A percentile compares a stretch with the other conserved stretches of the same genome.
Evolutionary conservation across 169 alveolate genomes (phyloP).

Genomic region (Cyclospora cayetanensis): DNA sequence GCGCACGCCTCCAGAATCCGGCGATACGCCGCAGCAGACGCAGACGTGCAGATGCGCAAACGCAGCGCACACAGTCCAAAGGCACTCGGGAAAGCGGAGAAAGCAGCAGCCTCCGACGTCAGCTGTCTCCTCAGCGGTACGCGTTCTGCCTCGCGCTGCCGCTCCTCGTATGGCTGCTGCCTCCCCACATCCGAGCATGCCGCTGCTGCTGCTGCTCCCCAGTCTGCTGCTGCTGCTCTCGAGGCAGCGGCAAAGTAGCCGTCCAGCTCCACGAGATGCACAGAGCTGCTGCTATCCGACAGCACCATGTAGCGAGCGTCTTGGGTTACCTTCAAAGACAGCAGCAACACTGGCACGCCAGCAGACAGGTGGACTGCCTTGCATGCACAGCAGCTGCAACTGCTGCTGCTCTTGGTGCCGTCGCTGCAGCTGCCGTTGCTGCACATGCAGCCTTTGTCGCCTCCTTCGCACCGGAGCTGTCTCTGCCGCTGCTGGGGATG

Average conservation of each 20-base stretch:
- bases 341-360: slow-evolving; percentile 42
- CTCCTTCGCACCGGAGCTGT: neutral
- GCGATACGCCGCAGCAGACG: slow-evolving; percentile 5
- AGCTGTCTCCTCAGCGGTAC: slow-evolving; percentile 30
- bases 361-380: too few relatives aligned
- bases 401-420: neutral
- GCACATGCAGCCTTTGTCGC: neutral
- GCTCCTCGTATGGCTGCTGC: neutral
- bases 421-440: neutral
- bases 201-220: neutral
- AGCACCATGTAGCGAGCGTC: slow-evolving; percentile 4
- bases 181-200: neutral
- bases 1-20: slow-evolving; percentile 32
- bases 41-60: neutral
- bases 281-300: slow-evolving; percentile 28
- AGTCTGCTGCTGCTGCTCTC: slow-evolving; percentile 59
- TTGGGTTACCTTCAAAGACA: slow-evolving; percentile 15
- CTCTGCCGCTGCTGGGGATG: slow-evolving; percentile 46
- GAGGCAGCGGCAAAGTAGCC: slow-evolving; percentile 51
- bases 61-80: slow-evolving; percentile 33
- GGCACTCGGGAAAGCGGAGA: slow-evolving; percentile 65
- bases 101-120: slow-evolving; percentile 51
- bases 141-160: slow-evolving; percentile 34
- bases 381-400: slow-evolving; percentile 59
- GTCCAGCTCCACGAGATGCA: slow-evolving; percentile 10